Evolutionary conservation across 768 basidiomycete genomes (phyloP).

Genomic region (Xerocomellus intermedius): DNA sequence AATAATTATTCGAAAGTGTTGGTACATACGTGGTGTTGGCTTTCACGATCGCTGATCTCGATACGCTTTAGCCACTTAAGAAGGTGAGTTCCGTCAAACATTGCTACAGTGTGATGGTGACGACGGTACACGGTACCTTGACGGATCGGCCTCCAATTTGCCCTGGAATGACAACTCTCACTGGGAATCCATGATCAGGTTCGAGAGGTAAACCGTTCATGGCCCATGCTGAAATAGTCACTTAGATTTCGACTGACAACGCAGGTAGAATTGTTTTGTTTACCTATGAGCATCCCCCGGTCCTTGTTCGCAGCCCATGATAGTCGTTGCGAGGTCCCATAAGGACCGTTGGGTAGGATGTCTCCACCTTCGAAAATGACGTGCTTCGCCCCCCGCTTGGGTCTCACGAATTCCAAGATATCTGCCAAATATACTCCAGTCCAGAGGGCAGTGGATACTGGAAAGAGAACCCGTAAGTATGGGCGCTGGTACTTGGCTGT

Average conservation of each 20-base stretch:
- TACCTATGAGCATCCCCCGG: constrained; percentile 50
- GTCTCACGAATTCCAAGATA: constrained; percentile 46
- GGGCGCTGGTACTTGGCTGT: not conserved
- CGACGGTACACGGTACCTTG: constrained; percentile 20
- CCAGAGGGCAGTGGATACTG: constrained; percentile 53
- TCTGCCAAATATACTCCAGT: constrained; percentile 60
- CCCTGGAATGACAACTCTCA: constrained; percentile 62
- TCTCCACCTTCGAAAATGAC: constrained; percentile 63
- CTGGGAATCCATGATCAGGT: constrained; percentile 64
- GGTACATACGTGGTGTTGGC: constrained; percentile 46
- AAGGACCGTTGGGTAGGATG: constrained; percentile 55
- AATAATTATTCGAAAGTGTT: not conserved
- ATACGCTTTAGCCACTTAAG: constrained; percentile 55
- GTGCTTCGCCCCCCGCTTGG: constrained; percentile 41
- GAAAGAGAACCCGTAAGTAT: constrained; percentile 1
- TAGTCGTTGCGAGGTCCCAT: constrained; percentile 51
- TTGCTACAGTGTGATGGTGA: not conserved
- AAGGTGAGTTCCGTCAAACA: not conserved
- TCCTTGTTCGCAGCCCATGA: constrained; percentile 45
- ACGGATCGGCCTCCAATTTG: constrained; percentile 62
- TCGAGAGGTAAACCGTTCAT: constrained; percentile 61
- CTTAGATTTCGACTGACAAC: not conserved
- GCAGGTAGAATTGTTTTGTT: not conserved
- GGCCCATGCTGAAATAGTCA: constrained; percentile 38
- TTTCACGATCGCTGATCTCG: constrained; percentile 48